Evolutionary conservation across 257 asterid genomes (phyloP), one percentile per base, ranked within the genome.

Genomic region (Solanum pinnatisectum): DNA sequence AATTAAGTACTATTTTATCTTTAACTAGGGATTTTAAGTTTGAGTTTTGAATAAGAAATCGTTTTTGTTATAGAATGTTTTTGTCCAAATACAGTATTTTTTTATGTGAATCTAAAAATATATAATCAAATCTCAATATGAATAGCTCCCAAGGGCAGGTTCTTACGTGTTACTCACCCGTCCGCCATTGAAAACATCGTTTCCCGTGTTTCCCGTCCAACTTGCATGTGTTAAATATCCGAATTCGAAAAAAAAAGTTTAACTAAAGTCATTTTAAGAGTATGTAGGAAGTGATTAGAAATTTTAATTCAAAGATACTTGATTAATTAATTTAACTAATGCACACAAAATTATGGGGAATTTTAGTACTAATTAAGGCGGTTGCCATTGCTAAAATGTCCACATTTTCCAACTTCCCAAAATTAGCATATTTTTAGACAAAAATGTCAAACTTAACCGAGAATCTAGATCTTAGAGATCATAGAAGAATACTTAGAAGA

Each of bases 361-460:
- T 46, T 46, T 32, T 49, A 22, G 25, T 56, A 56, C 42, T 71
- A 71, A 71, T 32, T 5, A 46, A 52, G 37, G n/a, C 20, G 7
- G 42, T 83, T 33, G 73, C 36, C 49, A 27, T 12, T 88, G 84
- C 78, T 70, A 52, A 56, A 88, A 59, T 46, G 68, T 46, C 85
- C 85, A 30, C 85, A 81, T 81, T 81, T 81, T 52, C 2, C 85
- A 81, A 46, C 30, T 82, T 82, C 70, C 85, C 70, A 82, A 49
- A 82, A 30, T 25, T 82, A 82, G 70, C 70, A 82, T 9, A 79
- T 49, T 30, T 81, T 81, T 49, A 0, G 70, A 81, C 10, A 49
- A 82, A 82, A 46, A 5, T 49, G 70, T 82, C 46, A 56, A 12
- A 12, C 11, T 60, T 59, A 87, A 60, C 63, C 32, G 5, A 59